Percentiles rank a stretch among this genome's conserved stretches.
phyloP scores from a whole-genome alignment of 2,329 filamentous ascomycete genomes.

The Elsinoe ampelina region DNA sequence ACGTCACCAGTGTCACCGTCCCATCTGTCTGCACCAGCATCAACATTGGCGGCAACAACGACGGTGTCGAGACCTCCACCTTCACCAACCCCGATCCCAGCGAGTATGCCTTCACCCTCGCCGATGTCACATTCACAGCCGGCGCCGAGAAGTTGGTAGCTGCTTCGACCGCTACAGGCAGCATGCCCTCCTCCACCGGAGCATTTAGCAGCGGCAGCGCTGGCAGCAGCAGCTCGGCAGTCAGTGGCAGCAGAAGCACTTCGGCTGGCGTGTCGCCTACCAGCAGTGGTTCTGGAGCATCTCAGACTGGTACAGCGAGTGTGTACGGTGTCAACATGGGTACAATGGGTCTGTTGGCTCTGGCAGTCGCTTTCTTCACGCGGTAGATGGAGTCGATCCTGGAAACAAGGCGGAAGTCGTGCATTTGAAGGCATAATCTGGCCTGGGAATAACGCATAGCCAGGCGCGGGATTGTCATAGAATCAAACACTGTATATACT shows the following conservation, averaged over 20 bases:
- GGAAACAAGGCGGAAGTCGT: too few species aligned
- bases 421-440: background rate
- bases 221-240: background rate
- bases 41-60: slow-evolving; percentile 12
- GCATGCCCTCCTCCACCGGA: background rate
- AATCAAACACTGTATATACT: too few species aligned
- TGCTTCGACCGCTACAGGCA: background rate
- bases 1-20: background rate
- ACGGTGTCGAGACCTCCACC: background rate
- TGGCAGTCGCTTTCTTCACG: slow-evolving; percentile 4
- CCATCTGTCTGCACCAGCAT: slow-evolving; percentile 5
- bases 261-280: background rate
- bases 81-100: background rate
- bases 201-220: background rate
- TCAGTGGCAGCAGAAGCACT: background rate
- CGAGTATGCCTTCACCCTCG: background rate
- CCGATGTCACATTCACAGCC: slow-evolving; percentile 4
- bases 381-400: background rate
- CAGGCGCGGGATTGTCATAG: background rate
- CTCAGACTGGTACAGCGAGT: slow-evolving; percentile 3
- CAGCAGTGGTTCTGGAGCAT: background rate
- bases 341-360: slow-evolving; percentile 4
- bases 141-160: slow-evolving; percentile 13
- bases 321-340: slow-evolving; percentile 12
- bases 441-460: background rate